phyloP scores from a whole-genome alignment of 768 basidiomycete genomes.

The Cubamyces sp. region DNA sequence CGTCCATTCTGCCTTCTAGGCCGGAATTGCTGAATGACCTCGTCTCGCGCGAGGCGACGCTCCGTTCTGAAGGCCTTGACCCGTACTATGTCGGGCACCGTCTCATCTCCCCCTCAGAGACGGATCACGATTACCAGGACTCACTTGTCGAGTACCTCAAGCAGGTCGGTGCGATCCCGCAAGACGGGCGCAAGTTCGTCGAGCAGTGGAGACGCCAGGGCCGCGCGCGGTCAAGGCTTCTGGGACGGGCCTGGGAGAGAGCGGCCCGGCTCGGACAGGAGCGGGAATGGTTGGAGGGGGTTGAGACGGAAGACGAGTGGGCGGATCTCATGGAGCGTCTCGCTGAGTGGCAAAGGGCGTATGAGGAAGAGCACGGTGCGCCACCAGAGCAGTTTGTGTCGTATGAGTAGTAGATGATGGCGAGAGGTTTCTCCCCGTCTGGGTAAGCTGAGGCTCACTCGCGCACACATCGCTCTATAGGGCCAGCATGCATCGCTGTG shows the following conservation, averaged over 20 bases:
- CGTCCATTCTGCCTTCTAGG: conserved; percentile 45
- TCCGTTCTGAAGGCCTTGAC: conserved; percentile 49
- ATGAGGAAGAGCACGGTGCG: conserved; percentile 45
- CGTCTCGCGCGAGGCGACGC: conserved; percentile 42
- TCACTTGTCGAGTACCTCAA: conserved; percentile 35
- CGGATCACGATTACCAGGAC: conserved; percentile 40
- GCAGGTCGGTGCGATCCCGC: conserved; percentile 38
- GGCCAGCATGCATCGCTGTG: no score
- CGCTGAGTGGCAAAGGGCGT: conserved; percentile 54
- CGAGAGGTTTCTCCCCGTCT: no score
- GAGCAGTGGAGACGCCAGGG: conserved; percentile 52
- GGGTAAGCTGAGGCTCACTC: no score
- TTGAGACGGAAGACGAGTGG: conserved; percentile 57
- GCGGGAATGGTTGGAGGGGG: conserved; percentile 50
- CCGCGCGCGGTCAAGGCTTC: conserved; percentile 38
- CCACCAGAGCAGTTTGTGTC: conserved; percentile 6
- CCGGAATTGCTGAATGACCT: conserved; percentile 46
- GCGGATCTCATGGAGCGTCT: conserved; percentile 50
- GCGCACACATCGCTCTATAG: no score
- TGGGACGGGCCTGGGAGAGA: conserved; percentile 48
- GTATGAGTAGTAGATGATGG: not conserved
- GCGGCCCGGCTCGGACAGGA: conserved; percentile 46
- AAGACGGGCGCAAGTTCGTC: conserved; percentile 49
- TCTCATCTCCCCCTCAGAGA: conserved; percentile 38
- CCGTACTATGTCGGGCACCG: conserved; percentile 54